Base-by-base conservation (phyloP, 768 basidiomycete genomes). In the Tremella yokohamensis region DNA sequence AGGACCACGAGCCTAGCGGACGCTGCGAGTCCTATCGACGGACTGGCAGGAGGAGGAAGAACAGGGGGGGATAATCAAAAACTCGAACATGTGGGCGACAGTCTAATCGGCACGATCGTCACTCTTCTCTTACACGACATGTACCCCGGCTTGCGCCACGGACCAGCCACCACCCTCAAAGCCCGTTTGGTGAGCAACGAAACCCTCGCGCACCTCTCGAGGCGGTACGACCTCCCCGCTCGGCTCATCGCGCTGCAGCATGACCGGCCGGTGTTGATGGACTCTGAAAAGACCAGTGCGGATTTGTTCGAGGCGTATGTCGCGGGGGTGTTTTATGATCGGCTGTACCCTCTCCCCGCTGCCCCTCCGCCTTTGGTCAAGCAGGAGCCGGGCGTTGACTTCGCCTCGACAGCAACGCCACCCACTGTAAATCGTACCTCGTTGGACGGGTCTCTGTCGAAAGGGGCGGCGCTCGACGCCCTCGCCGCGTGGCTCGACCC, bases 231-330 rank as follows among this genome's bases (percentile, higher is more conserved):
- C 9, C 52, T 70, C 2, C 65, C 58, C n/a, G 37, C 42, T 8
- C 57, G 52, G 1, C 51, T 73, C 8, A 40, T 61, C 40, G 61
- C 61, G 19, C 51, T 48, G n/a, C 44, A 45, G 8, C 52, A 55
- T n/a, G 42, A 56, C 15, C 44, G 49, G 4, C 40, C 37, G 20
- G 57, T 37, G 22, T 42, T 70, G 1, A 18, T n/a, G 2, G 40
- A 57, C 15, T 52, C 59, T 15, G 59, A 65, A 16, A 65, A 67
- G 39, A 57, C 60, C 12, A 38, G 47, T 3, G 72, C 69, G 9
- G 62, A 67, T 44, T 19, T 73, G 26, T 69, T 73, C 54, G 72
- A 73, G 58, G 64, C 69, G 12, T 70, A 73, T 56, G 40, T 66
- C 34, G 72, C 65, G 8, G 72, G 66, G 7, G 52, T 73, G 2